Base-by-base conservation (phyloP, 2,329 filamentous ascomycete genomes). In the Cytospora piceicola region DNA sequence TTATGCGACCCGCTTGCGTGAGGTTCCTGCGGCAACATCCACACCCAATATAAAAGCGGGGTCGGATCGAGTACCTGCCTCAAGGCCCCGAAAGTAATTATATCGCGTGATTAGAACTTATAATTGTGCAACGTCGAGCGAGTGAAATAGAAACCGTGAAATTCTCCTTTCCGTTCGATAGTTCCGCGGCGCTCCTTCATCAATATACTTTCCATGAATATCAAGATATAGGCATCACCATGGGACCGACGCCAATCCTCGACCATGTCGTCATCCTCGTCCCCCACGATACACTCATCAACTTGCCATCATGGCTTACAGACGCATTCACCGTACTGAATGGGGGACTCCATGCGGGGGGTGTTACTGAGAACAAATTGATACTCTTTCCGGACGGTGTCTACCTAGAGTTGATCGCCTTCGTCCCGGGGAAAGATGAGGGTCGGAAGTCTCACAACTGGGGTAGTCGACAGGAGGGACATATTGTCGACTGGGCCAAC, bases 241-340 rank as follows among this genome's bases (percentile, higher is more conserved):
- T 63, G 60, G 53, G 52, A 12, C 53, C 52, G 24, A 57, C 30
- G 11, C 77, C 75, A 30, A 72, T 76, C 9, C 74, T 90, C 17
- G 88, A 91, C 74, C 88, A 91, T 72, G 81, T 90, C 63, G 84
- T 90, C 68, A 79, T 91, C 62, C 81, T 90, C 2, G 76, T 90
- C 4, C 84, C 88, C 0, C 79, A 84, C 67, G 67, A 75, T 3
- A 78, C 81, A 27, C 76, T 88, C 5, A 69, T 74, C 3, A 71
- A 77, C 22, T 78, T 85, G 3, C 86, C 86, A 6, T 20, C 74
- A 1, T 84, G 79, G 76, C 75, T 90, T 42, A 78, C 79, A 2
- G 72, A 81, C 7, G 77, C 82, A 58, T 88, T 91, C 76, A 83
- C 80, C 57, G 76, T 90, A 62, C 81, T 83, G 36, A 80, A 84